phyloP scores from a whole-genome alignment of 345 rosid species.

The Rhizophora apiculata region DNA sequence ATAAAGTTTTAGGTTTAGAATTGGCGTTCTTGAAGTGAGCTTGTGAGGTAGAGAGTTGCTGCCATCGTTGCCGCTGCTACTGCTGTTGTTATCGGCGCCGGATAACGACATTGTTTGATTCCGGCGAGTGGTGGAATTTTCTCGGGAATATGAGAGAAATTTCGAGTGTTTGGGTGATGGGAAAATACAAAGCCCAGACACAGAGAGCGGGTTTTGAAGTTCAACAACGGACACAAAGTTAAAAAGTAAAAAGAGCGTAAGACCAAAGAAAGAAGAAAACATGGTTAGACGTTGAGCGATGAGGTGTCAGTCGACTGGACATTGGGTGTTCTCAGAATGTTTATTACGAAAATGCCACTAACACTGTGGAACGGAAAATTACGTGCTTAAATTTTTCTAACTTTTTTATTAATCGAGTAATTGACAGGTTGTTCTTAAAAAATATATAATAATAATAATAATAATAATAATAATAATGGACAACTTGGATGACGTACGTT shows the following conservation, averaged over 20 bases:
- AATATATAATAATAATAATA: neutral
- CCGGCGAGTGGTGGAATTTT: conserved; percentile 24
- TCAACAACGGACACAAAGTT: conserved; percentile 30
- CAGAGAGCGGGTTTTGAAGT: neutral
- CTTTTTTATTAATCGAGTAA: neutral
- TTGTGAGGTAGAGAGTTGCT: conserved; percentile 30
- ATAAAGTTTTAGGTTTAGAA: conserved; percentile 58
- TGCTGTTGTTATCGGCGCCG: conserved; percentile 11
- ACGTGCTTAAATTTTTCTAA: neutral
- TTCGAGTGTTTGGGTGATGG: conserved; percentile 1
- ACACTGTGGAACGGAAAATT: neutral
- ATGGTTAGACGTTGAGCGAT: conserved; percentile 4
- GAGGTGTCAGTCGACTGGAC: neutral
- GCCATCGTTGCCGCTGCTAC: neutral
- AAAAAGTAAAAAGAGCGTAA: neutral
- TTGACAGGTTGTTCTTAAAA: neutral
- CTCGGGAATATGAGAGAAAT: conserved; percentile 5
- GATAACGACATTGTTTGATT: conserved; percentile 49
- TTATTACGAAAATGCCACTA: conserved; percentile 34
- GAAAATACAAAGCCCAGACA: conserved; percentile 8
- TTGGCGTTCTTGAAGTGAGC: conserved; percentile 36
- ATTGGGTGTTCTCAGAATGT: conserved; percentile 7
- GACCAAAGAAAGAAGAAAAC: conserved; percentile 2
- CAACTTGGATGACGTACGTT: too few relatives aligned
- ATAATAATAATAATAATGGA: neutral